Evolutionary conservation across 768 basidiomycete species (phyloP), one percentile per base, ranked within the genome.

Genomic region (Cyathus striatus): DNA sequence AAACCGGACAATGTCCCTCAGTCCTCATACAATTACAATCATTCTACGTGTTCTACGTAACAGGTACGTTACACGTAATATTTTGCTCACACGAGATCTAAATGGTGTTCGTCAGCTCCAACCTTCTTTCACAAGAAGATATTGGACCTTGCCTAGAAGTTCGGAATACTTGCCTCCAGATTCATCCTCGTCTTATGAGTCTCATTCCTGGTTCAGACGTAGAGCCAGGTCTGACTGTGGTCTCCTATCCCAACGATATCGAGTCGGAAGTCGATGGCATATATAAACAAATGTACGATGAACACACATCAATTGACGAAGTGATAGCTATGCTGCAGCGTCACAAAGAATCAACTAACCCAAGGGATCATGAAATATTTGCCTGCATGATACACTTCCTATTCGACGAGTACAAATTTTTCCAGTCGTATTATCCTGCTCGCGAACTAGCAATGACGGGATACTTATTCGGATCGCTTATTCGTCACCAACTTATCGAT

Each of bases 371-470:
- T 60, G 92, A 98, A 65, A 81, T 96, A 48, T 97, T 97, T 59
- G 96, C 93, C n/a, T 97, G 93, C 79, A 96, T 96, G 83, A 84
- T 99, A 40, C 94, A 97, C 69, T 95, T 96, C 73, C 79, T 99
- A 34, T 97, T 99, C 66, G 96, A 98, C 79, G 96, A 99, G 68
- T 96, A 96, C 81, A 94, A 93, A 57, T 99, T 97, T 74, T 96
- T 98, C 80, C 91, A 95, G 59, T 86, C 88, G 30, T 96, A 86
- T 65, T 92, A 92, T 56, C 96, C 96, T 20, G 75, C 88, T 27
- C 87, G 93, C 50, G 93, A 98, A 66, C 76, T 98, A 36, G 82
- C 84, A 41, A 92, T 98, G 83, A 98, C 96, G 5, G 96, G 90
- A 37, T 86, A 91, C 57, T 78, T 99, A 22, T 98, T 98, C 49